Evolutionary conservation across 306 rosid species (phyloP), one percentile per base, ranked within the genome.

Genomic region (Hippophae gyantsensis): DNA sequence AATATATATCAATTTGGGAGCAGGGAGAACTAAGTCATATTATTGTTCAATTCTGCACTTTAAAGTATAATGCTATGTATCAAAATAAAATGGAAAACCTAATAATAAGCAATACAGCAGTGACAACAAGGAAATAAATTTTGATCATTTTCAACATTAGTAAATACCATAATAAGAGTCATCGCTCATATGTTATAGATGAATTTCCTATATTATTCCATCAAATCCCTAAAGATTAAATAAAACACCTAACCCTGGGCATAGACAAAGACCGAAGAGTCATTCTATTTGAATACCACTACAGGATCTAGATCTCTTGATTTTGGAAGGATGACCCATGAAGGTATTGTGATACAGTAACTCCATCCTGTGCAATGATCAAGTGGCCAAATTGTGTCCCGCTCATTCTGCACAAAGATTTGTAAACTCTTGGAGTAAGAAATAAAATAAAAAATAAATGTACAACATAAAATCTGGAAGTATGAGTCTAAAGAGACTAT

Each of bases 351-450:
- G 67, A 90, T 78, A 59, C 89, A 87, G 77, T 85, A 85, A 85
- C 87, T 83, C 94, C 97, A 90, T 59, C 95, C 98, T 11, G 82
- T 43, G 59, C 53, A 86, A 71, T 85, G 83, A 79, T 81, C 78
- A 68, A 83, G 96, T n/a, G 95, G 96, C 98, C 96, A 85, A 46
- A 87, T 74, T 42, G 97, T 82, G 48, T 75, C 90, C 66, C 74
- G 72, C 13, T 94, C 96, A 67, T 79, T 75, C 94, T 90, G 96
- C 72, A 76, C 14, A 78, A 81, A n/a, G 44, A 40, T 61, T 6
- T 18, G 23, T 69, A 8, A 40, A 11, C 64, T 25, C 27, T 69
- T 54, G 27, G 43, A 55, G 71, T 70, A 42, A 60, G 50, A 66
- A 57, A 12, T 12, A 48, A 58, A 54, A 44, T 32, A 13, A 11